Evolutionary conservation across 2,329 filamentous ascomycete species (phyloP).

Genomic region (Neophaeococcomyces aloes): DNA sequence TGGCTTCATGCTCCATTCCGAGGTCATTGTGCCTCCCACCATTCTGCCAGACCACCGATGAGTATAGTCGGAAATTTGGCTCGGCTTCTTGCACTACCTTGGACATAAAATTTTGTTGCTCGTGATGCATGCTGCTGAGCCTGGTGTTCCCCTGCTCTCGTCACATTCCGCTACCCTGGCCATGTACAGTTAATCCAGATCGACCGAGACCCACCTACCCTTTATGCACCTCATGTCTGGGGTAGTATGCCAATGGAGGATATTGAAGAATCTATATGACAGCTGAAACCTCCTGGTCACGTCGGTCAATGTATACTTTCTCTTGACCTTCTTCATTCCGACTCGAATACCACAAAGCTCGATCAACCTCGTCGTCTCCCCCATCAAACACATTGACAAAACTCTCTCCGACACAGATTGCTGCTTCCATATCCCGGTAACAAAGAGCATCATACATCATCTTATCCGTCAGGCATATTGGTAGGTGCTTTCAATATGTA

Average conservation of each 20-base stretch:
- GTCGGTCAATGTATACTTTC: slow-evolving; percentile 1
- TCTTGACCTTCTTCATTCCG: background rate
- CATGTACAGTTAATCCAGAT: background rate
- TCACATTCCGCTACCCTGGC: slow-evolving; percentile 7
- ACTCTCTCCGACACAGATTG: background rate
- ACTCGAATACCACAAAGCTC: background rate
- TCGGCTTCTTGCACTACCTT: slow-evolving; percentile 9
- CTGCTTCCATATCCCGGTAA: background rate
- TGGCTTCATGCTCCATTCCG: too few relatives aligned
- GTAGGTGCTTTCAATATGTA: slow-evolving; percentile 3
- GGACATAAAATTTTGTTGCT: slow-evolving; percentile 1
- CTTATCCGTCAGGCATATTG: background rate
- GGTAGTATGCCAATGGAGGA: slow-evolving; percentile 4
- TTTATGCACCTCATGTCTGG: slow-evolving; percentile 5
- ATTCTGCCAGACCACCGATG: background rate
- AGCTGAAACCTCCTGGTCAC: slow-evolving; percentile 7
- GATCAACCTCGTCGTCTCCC: background rate
- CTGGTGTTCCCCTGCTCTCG: slow-evolving; percentile 6
- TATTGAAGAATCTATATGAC: slow-evolving; percentile 8
- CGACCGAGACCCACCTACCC: background rate
- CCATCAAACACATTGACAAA: background rate
- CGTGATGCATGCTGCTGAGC: background rate
- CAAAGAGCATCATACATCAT: background rate
- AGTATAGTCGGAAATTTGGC: slow-evolving; percentile 7
- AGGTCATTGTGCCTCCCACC: too few relatives aligned